Base-by-base conservation (phyloP, 2,329 filamentous ascomycete genomes). In the Cercospora berteroae region DNA sequence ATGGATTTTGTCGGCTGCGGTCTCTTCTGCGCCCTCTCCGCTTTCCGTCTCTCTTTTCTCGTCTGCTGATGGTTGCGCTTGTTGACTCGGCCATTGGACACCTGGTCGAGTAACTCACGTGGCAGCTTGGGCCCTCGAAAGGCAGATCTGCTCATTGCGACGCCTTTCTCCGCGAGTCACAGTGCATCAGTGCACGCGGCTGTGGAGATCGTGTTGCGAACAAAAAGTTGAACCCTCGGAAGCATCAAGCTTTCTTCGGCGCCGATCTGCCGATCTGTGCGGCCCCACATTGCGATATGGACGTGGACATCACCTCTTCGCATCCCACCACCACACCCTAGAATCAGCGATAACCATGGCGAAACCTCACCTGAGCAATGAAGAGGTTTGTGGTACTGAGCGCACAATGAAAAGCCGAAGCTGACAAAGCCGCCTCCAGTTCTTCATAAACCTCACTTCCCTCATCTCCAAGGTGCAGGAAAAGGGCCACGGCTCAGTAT, bases 401-500 rank as follows among this genome's bases (percentile, higher is more conserved):
- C 33, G 31, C n/a, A 42, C 20, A 36, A 60, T 60, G 33, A 18
- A 42, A 5, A 12, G 5, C 13, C 18, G 10, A 50, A 27, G 59
- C 3, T 20, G 48, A 59, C 60, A 62, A 62, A 52, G 31, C 61
- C 50, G 10, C 5, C n/a, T 42, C 67, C 75, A 94, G 90, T 94
- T 94, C 85, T 93, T 94, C 81, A 80, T 82, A 69, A 85, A 85
- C 76, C 85, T 94, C 70, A 81, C 83, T 61, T 83, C 88, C 74
- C 87, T 94, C 71, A 91, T 95, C 80, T 83, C 87, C 69, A 79
- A 84, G 70, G 86, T 86, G 69, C 89, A 89, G 76, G 83, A 86
- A 75, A 89, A 89, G 77, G 86, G 90, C 74, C 89, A 93, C 79
- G 91, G 91, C 74, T 88, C 88, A 60, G 83, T 96, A 71, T 89